Evolutionary conservation across 768 basidiomycete species (phyloP).

Genomic region (Trametes cubensis): DNA sequence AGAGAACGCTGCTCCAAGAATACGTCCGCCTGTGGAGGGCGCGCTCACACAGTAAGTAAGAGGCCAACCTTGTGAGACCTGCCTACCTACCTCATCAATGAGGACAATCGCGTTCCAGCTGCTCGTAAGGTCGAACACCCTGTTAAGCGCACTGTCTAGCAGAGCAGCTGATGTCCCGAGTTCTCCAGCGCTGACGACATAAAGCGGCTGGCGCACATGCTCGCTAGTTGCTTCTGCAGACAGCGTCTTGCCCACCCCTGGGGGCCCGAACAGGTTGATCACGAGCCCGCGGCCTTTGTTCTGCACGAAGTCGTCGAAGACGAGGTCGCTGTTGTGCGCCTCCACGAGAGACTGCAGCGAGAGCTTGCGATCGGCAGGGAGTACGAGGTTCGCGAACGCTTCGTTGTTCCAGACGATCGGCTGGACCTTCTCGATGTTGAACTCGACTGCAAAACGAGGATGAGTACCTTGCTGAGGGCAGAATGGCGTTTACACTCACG

Average conservation of each 20-base stretch:
- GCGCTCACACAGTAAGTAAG: too few relatives aligned
- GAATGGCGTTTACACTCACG: constrained; percentile 7
- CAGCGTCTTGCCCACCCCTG: constrained; percentile 35
- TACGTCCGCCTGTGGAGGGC: constrained; percentile 51
- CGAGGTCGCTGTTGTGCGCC: constrained; percentile 30
- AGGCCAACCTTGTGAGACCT: too few relatives aligned
- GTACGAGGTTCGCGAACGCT: constrained; percentile 36
- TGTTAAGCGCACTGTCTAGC: constrained; percentile 33
- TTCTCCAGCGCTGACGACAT: constrained; percentile 21
- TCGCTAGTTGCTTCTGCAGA: constrained; percentile 34
- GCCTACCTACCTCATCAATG: constrained; percentile 29
- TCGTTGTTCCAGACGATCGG: constrained; percentile 47
- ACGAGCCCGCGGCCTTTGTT: constrained; percentile 41
- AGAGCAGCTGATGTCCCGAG: constrained; percentile 28
- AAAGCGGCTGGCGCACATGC: constrained; percentile 24
- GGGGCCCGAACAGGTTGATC: constrained; percentile 36
- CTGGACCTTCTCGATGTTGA: constrained; percentile 56
- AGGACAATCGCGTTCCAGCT: constrained; percentile 39
- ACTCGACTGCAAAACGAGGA: constrained; percentile 47
- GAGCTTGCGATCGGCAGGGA: constrained; percentile 33
- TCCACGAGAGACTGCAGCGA: constrained; percentile 37
- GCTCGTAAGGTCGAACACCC: constrained; percentile 36
- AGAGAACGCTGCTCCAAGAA: constrained; percentile 70
- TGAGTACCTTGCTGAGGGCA: too few relatives aligned
- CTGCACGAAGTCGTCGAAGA: constrained; percentile 39